Conservation (phyloP, 345 rosid species). For the Eucalyptus rudis region DNA sequence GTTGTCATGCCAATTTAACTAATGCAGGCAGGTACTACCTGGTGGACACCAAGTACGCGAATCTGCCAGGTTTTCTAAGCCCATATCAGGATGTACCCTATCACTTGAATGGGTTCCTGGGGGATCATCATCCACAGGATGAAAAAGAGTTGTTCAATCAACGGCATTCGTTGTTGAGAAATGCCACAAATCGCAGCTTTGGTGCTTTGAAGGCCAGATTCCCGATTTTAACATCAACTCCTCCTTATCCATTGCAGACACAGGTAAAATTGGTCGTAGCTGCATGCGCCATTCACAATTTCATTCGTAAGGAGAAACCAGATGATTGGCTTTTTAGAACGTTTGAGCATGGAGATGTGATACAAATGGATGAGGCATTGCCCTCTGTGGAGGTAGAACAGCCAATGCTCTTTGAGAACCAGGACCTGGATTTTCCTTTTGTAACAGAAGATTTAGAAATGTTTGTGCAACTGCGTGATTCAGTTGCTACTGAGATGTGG, state of each 20-base stretch:
- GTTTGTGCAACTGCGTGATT: conserved; percentile 49
- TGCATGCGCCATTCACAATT: conserved; percentile 77
- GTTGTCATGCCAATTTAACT: not conserved
- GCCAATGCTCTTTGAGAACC: conserved; percentile 17
- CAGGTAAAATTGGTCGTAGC: conserved; percentile 86
- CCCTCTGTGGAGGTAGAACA: conserved; percentile 24
- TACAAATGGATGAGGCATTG: conserved; percentile 23
- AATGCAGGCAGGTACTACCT: conserved; percentile 77
- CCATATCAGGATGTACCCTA: conserved; percentile 42
- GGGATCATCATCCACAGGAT: conserved; percentile 37
- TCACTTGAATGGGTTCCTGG: conserved; percentile 19
- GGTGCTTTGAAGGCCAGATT: conserved; percentile 76
- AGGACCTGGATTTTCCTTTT: conserved; percentile 16
- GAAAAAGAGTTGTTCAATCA: conserved; percentile 68
- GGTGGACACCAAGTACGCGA: conserved; percentile 47
- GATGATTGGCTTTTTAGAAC: conserved; percentile 54
- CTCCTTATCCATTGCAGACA: conserved; percentile 81
- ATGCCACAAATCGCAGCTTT: conserved; percentile 31
- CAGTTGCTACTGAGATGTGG: conserved; percentile 60
- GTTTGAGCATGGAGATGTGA: conserved; percentile 21
- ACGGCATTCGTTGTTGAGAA: conserved; percentile 47
- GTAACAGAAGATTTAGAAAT: conserved; percentile 25
- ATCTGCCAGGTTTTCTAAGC: conserved; percentile 70
- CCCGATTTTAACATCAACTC: conserved; percentile 74
- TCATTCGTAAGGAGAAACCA: conserved; percentile 59